Evolutionary conservation across 768 basidiomycete species (phyloP), one percentile per base, ranked within the genome.

Genomic region (Mycena vitilis): DNA sequence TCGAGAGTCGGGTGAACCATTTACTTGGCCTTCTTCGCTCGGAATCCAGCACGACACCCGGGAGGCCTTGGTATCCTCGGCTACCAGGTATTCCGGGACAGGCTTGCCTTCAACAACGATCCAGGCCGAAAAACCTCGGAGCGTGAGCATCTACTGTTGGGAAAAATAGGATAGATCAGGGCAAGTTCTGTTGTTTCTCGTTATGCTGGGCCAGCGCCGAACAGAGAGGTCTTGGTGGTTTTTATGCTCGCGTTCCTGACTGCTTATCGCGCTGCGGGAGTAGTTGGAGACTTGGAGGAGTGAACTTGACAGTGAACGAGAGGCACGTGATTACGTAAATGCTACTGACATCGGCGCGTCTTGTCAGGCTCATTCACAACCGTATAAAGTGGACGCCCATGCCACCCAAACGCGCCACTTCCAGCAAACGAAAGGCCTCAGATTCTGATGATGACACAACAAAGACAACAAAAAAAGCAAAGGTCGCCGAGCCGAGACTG

Each of bases 21-120:
- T 4, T 65, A 89, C 90, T 82, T 89, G 83, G 30, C 89, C 90
- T 30, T 80, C 80, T 57, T 86, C 82, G 64, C 90, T 86, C 9
- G 89, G 86, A 71, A 93, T 87, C 90, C 90, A 92, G 73, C 92
- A 92, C 7, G 87, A 87, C 10, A 89, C 84, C 11, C 81, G 81
- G 66, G 86, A 76, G 6, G 76, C 71, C 7, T 78, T 77, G 6
- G 74, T 69, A 62, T 91, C 87, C 37, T 86, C 77, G 8, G 85
- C 81, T 10, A 85, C 80, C n/a, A 89, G 77, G 75, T 89, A 87
- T 75, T 91, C 90, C 6, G 80, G 83, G 13, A 92, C 73, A 13
- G 77, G 73, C 63, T 81, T 71, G 6, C 84, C 86, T 38, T 87
- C 84, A 47, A 83, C 85, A 42, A 81, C 80, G 60, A 93, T 88